phyloP scores from a whole-genome alignment of 2,329 filamentous ascomycete species.

The Colletotrichum noveboracense region DNA sequence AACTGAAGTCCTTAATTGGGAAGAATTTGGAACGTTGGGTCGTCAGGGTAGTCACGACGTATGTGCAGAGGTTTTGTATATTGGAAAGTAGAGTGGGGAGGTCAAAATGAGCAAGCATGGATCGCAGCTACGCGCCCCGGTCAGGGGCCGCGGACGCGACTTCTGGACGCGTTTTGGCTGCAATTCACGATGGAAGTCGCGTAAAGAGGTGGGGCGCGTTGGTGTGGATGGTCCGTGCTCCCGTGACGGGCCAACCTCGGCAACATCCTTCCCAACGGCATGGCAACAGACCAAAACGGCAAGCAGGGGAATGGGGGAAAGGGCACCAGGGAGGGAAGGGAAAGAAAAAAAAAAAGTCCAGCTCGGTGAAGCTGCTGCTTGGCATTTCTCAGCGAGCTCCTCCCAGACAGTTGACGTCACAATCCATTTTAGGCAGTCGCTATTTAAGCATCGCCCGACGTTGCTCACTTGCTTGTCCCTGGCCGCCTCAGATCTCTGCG shows the following conservation, averaged over 20 bases:
- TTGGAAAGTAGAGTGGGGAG: conserved; percentile 18
- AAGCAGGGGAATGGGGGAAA: background rate
- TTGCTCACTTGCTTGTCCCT: background rate
- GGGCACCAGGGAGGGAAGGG: background rate
- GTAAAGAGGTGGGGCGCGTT: conserved; percentile 15
- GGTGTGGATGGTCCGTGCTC: background rate
- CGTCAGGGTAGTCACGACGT: background rate
- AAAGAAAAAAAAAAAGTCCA: background rate
- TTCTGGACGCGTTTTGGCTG: conserved; percentile 9
- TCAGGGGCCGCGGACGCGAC: conserved; percentile 14
- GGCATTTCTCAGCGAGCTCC: background rate
- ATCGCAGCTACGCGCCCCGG: conserved; percentile 12
- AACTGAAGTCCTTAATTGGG: background rate
- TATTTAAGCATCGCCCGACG: background rate
- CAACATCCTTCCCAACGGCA: background rate
- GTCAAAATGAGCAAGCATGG: conserved; percentile 7
- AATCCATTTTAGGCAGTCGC: background rate
- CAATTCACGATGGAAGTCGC: conserved; percentile 13
- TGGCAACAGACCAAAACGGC: background rate
- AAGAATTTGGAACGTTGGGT: background rate
- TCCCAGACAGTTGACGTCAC: background rate
- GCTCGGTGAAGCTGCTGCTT: background rate
- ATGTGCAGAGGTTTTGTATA: conserved; percentile 18
- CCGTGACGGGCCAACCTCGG: conserved; percentile 4
- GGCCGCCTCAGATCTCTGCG: background rate